Percentiles rank a stretch among this genome's conserved stretches.
These are phyloP conservation scores for Podospora comata DNA, from an alignment of 495 filamentous ascomycete species.

Conservation along the genomic window DNA sequence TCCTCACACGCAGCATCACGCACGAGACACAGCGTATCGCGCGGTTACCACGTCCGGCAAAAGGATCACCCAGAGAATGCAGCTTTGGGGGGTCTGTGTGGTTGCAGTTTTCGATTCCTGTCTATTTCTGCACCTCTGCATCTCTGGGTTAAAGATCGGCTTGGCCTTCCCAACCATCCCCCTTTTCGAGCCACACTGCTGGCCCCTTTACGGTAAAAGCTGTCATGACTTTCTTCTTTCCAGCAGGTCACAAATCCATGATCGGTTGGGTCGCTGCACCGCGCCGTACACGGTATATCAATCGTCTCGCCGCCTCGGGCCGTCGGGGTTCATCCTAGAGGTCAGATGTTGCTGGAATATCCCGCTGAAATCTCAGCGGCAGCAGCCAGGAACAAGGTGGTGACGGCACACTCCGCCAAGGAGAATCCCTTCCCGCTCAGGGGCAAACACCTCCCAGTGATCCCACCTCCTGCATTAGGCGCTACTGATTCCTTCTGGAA, in stretches of 20 bases:
- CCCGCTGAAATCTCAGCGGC: slow-evolving; percentile 2
- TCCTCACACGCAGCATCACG: neutral
- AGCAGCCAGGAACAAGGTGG: slow-evolving; percentile 1
- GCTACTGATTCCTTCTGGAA: slow-evolving; percentile 20
- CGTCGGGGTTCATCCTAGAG: neutral
- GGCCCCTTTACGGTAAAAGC: neutral
- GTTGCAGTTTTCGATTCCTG: neutral
- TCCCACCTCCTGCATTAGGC: neutral
- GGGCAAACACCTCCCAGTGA: slow-evolving; percentile 15
- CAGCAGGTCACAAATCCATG: neutral
- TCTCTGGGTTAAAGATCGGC: slow-evolving; percentile 4
- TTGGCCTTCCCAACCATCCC: neutral
- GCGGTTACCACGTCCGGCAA: neutral
- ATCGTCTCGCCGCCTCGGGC: slow-evolving; percentile 9
- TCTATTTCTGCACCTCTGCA: neutral
- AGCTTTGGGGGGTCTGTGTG: slow-evolving; percentile 7
- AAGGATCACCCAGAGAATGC: neutral
- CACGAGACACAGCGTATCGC: slow-evolving; percentile 1
- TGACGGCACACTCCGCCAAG: slow-evolving; percentile 1
- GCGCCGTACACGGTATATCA: neutral
- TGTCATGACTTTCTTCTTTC: neutral
- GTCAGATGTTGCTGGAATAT: neutral
- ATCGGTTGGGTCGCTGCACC: neutral
- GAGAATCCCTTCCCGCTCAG: slow-evolving; percentile 10
- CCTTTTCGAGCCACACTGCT: neutral